Conservation (phyloP, 2,329 filamentous ascomycete genomes). For the Microsporum canis region DNA sequence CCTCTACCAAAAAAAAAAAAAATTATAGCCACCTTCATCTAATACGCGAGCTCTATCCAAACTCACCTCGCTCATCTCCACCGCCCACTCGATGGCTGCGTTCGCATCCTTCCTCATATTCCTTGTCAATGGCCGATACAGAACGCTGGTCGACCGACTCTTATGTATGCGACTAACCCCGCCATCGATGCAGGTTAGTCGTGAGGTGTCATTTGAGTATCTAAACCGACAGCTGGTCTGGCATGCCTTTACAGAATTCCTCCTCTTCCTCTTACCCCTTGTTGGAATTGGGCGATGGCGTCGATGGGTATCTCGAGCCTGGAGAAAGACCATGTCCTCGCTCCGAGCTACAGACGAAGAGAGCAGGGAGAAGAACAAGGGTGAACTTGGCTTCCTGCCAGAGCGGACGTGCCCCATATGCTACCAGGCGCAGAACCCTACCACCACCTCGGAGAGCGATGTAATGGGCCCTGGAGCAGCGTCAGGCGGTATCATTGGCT, state of each 20-base stretch:
- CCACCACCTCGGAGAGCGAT: slow-evolving; percentile 60
- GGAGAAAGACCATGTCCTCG: slow-evolving; percentile 64
- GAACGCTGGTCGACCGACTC: slow-evolving; percentile 77
- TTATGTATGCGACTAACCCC: slow-evolving; percentile 76
- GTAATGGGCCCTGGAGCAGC: slow-evolving; percentile 53
- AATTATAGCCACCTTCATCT: slow-evolving; percentile 27
- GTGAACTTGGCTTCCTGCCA: slow-evolving; percentile 74
- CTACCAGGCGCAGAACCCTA: slow-evolving; percentile 81
- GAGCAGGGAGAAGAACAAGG: slow-evolving; percentile 46
- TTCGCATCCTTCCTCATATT: slow-evolving; percentile 84
- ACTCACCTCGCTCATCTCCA: slow-evolving; percentile 58
- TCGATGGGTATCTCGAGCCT: slow-evolving; percentile 75
- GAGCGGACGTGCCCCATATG: slow-evolving; percentile 95
- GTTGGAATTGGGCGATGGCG: slow-evolving; percentile 90
- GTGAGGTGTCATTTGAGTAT: slow-evolving; percentile 95
- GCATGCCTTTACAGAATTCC: slow-evolving; percentile 98
- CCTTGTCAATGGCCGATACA: slow-evolving; percentile 77
- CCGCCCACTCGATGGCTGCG: slow-evolving; percentile 67
- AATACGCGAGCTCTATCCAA: slow-evolving; percentile 50
- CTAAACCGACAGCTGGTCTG: slow-evolving; percentile 95
- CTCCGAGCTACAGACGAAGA: slow-evolving; percentile 42
- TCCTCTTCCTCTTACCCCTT: slow-evolving; percentile 94
- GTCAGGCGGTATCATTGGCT: slow-evolving; percentile 70
- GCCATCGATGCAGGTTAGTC: slow-evolving; percentile 69
- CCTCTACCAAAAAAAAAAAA: background rate